Percentiles rank a stretch among this genome's conserved stretches.
phyloP scores from a whole-genome alignment of 73 alveolate genomes.

The Tetrahymena malaccensis region DNA sequence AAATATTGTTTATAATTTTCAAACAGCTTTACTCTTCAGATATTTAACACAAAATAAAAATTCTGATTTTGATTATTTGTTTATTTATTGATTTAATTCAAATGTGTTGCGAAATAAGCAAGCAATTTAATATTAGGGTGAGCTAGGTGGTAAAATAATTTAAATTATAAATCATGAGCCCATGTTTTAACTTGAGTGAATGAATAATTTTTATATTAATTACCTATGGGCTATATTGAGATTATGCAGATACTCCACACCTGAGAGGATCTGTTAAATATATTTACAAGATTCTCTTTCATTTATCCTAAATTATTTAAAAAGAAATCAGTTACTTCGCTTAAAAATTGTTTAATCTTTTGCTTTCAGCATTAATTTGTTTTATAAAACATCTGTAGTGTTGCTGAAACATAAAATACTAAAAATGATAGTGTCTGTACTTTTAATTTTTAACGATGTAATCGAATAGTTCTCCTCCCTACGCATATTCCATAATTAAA shows the following conservation, averaged over 20 bases:
- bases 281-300: conserved; percentile 79
- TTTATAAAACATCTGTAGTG: not conserved
- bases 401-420: not conserved
- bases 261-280: conserved; percentile 70
- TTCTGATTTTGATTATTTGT: not conserved
- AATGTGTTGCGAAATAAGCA: not conserved
- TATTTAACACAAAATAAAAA: not conserved
- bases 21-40: not conserved
- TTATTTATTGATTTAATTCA: too few relatives aligned
- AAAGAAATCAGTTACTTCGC: not conserved
- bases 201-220: not conserved
- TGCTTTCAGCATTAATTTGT: too few relatives aligned
- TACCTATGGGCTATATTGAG: conserved; percentile 69
- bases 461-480: not conserved
- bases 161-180: not conserved
- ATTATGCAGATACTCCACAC: conserved; percentile 85
- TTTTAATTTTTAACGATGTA: not conserved
- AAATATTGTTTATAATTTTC: too few relatives aligned
- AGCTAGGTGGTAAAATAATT: not conserved
- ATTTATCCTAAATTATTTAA: conserved; percentile 37
- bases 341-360: not conserved
- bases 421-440: not conserved
- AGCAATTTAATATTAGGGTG: not conserved
- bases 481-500: not conserved
- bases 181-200: too few relatives aligned